These are phyloP conservation scores for Globisporangium echinulatum DNA, from an alignment of 352 stramenopile species.

Conservation along the genomic window DNA sequence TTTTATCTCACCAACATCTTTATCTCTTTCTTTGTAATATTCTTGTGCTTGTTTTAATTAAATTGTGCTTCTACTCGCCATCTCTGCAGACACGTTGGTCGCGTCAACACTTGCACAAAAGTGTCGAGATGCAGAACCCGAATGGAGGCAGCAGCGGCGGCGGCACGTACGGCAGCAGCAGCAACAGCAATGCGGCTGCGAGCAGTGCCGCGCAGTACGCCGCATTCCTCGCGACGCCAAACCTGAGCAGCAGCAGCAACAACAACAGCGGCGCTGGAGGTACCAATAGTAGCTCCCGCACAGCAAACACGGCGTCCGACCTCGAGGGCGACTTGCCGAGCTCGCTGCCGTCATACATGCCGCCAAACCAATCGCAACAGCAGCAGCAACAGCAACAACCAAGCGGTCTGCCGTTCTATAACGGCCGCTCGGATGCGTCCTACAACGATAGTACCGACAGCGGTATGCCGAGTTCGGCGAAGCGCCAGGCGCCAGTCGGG, in stretches of 20 bases:
- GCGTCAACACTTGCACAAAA: not conserved
- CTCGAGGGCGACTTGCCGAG: constrained; percentile 56
- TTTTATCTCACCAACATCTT: no score
- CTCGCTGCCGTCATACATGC: constrained; percentile 74
- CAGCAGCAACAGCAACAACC: constrained; percentile 11
- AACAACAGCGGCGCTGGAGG: not conserved
- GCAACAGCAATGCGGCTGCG: not conserved
- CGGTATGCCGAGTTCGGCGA: constrained; percentile 18
- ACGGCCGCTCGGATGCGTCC: not conserved
- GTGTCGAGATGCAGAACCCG: constrained; percentile 15
- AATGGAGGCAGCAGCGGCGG: constrained; percentile 1
- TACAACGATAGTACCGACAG: constrained; percentile 5
- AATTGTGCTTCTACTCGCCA: no score
- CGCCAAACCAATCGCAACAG: constrained; percentile 16
- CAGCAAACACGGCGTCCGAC: constrained; percentile 5
- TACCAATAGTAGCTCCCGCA: not conserved
- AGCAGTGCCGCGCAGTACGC: constrained; percentile 11
- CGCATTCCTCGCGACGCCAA: constrained; percentile 6
- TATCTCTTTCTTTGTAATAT: no score
- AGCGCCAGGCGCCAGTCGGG: constrained; percentile 40
- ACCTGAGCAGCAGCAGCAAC: constrained; percentile 3
- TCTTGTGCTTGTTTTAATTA: no score
- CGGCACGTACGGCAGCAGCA: constrained; percentile 13
- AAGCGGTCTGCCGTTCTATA: constrained; percentile 26
- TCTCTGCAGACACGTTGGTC: not conserved